Evolutionary conservation across 148 eudicot genomes (phyloP), one percentile per base, ranked within the genome.

Genomic region (Pouteria glomerata): DNA sequence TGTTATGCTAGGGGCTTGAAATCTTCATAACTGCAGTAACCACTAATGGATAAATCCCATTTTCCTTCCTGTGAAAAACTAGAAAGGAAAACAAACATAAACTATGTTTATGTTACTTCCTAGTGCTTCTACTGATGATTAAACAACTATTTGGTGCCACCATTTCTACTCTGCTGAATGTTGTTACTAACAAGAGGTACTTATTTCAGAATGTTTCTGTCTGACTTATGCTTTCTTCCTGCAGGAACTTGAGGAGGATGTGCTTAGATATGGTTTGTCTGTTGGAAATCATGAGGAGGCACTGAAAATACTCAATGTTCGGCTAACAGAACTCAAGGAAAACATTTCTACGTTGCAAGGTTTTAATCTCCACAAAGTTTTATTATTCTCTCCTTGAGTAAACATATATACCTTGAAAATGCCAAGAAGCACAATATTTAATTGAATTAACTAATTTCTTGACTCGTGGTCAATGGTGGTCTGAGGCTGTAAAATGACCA

Each of bases 321-420:
- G 19, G 19, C 69, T 24, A 50, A 29, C 15, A 39, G 61, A 42
- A 8, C 47, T 78, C 10, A 45, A 71, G 69, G 35, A 66, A 14
- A 70, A 75, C 1, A 37, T 90, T 66, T 67, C 74, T 67, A 23
- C 23, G 5, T 60, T 86, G 67, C 81, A 80, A 88, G 90, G 93
- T 90, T 71, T 29, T 68, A 53, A 30, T 56, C 53, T 29, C 47
- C 21, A 15, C 29, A 27, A n/a, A 34, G 29, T 68, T 19, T 24
- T 55, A 16, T 34, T 3, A 33, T 69, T 21, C 44, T 52, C 44
- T 34, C 7, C 12, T 31, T 50, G 6, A 10, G 57, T 50, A n/a
- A 30, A 30, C 18, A 0, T 19, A 1, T 5, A 29, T 27, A 12
- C 16, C 29, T 26, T 67, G 4, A n/a, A 34, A 4, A 31, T n/a